Evolutionary conservation across 495 filamentous ascomycete genomes (phyloP), one percentile per base, ranked within the genome.

Genomic region (Xylaria cubensis): DNA sequence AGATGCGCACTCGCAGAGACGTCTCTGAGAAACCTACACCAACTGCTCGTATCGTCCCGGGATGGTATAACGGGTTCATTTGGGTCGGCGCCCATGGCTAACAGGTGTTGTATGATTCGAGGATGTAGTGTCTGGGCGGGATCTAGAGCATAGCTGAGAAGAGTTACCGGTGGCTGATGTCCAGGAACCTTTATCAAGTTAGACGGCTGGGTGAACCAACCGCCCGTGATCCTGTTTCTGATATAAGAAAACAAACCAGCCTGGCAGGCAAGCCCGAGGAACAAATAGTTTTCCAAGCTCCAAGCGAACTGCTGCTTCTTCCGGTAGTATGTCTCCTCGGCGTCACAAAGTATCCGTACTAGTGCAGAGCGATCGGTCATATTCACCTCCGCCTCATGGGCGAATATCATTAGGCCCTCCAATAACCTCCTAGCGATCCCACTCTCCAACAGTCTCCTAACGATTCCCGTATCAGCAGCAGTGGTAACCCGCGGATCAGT

Each of bases 91-190:
- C 61, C 39, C 61, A 42, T 64, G 3, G 26, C 12, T 4, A 64
- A 12, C 9, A 44, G 61, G 26, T 42, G 61, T 19, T 44, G 34
- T 64, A 64, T 32, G 24, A 64, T 64, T 29, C 61, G 36, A 17
- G 61, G 61, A 26, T 64, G 61, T 7, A 64, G 19, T n/a, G 61
- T 44, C n/a, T 29, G 61, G 3, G 61, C 15, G 19, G 19, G 8
- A 7, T 44, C 61, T 24, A 64, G 36, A 64, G 61, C 61, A 44
- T 64, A 44, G 61, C 61, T 29, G 6, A 64, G 61, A 17, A 64
- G 61, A 21, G n/a, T 4, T 5, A 36, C 34, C 4, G 39, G 21
- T 17, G 61, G 39, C 12, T 46, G 9, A 15, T 21, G 13, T 6
- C 61, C 4, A 26, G 39, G 29, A 44, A 13, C 34, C 39, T 17